Base-by-base conservation (phyloP, 2,329 filamentous ascomycete genomes). In the Microcera coccophila region DNA sequence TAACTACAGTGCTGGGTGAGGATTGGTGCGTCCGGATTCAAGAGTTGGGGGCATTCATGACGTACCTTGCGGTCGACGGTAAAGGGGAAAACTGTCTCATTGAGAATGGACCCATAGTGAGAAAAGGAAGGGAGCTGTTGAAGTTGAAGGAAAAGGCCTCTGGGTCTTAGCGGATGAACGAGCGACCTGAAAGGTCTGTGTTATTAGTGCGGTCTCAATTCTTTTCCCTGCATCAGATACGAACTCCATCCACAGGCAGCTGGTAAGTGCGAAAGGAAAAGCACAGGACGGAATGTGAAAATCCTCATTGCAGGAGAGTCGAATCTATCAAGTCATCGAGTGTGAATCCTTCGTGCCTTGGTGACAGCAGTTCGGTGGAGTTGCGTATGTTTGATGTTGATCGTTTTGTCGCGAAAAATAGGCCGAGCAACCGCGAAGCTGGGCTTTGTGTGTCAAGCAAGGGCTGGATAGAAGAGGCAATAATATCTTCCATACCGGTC, bases 31-130 rank as follows among this genome's bases (percentile, higher is more conserved):
- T 58, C 1, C 5, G 3, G 5, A 45, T 42, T 24, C 41, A 54
- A 2, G 54, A 54, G 19, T 1, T 57, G 12, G 52, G 46, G 2
- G 54, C 53, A 0, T 58, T 53, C 3, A 54, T 56, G 31, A 43
- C 41, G 4, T 47, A 42, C 4, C 37, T 57, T 28, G 54, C 50
- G 8, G 4, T 54, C 3, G 32, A 37, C 26, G 54, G 50, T 2
- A 18, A 48, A n/a, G 44, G 36, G 2, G 2, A 47, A 50, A 12
- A 43, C 40, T 0, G 19, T 43, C 16, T 53, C 8, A 39, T 43
- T 5, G 12, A 47, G 5, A 54, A 55, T 26, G 42, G 15, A 3
- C 37, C 47, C 2, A 51, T 55, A 0, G 49, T 42, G 1, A 46
- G 39, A 17, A 40, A 39, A 1, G 53, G 53, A 1, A 49, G 33